Percentiles rank a stretch among this genome's conserved stretches.
phyloP scores from a whole-genome alignment of 2,329 filamentous ascomycete genomes.

The Hypoxylon sp. region DNA sequence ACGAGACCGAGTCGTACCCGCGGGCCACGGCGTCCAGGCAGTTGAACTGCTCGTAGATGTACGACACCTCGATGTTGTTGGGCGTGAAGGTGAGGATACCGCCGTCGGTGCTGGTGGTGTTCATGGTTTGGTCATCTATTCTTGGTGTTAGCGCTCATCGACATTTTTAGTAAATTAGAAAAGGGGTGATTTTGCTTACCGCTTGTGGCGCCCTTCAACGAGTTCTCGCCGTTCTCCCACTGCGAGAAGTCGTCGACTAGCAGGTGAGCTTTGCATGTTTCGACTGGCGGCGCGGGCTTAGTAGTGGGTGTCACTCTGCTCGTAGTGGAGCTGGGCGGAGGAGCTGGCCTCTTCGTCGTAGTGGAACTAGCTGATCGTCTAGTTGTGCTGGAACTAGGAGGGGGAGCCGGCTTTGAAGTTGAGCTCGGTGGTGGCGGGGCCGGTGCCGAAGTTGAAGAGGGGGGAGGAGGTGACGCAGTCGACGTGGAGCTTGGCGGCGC shows the following conservation, averaged over 20 bases:
- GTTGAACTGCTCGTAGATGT: slow-evolving; percentile 52
- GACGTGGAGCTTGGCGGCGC: not conserved
- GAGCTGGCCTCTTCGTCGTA: not conserved
- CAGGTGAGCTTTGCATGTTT: slow-evolving; percentile 51
- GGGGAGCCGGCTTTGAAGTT: not conserved
- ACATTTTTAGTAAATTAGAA: too few species aligned
- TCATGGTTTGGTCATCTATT: slow-evolving; percentile 52
- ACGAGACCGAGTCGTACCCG: slow-evolving; percentile 50
- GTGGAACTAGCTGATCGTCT: not conserved
- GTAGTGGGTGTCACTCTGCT: slow-evolving; percentile 4
- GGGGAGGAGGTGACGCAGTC: slow-evolving; percentile 2
- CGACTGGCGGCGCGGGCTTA: slow-evolving; percentile 28
- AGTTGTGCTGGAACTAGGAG: not conserved
- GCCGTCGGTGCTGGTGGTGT: slow-evolving; percentile 43
- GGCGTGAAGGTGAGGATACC: slow-evolving; percentile 51
- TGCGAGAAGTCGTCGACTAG: slow-evolving; percentile 56
- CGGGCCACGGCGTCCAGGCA: slow-evolving; percentile 44
- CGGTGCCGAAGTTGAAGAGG: not conserved
- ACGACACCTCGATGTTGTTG: slow-evolving; percentile 45
- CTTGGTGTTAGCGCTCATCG: slow-evolving; percentile 18
- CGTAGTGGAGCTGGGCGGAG: not conserved
- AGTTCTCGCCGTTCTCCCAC: slow-evolving; percentile 49
- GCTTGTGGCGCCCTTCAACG: slow-evolving; percentile 48
- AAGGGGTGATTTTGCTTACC: slow-evolving; percentile 42
- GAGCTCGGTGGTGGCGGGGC: not conserved